phyloP scores from a whole-genome alignment of 768 basidiomycete genomes.

The Panellus pusillus region DNA sequence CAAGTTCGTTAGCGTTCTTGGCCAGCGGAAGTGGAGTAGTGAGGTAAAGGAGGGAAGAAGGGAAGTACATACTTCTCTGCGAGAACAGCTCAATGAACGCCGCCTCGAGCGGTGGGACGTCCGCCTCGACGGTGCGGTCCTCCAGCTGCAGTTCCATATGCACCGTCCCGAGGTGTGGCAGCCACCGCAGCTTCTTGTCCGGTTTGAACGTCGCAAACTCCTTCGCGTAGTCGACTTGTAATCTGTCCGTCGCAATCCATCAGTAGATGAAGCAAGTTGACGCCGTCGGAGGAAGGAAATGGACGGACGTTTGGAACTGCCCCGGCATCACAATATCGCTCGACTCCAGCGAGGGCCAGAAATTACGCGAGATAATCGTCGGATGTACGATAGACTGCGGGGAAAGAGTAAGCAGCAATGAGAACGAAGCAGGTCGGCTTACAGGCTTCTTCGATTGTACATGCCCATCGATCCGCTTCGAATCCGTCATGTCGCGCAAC shows the following conservation, averaged over 20 bases:
- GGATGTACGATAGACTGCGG: slow-evolving; percentile 75
- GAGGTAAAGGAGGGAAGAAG: neutral
- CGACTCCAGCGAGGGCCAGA: slow-evolving; percentile 88
- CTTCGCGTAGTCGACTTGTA: slow-evolving; percentile 74
- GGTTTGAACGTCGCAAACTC: slow-evolving; percentile 86
- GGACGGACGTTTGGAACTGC: slow-evolving; percentile 72
- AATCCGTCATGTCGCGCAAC: slow-evolving; percentile 96
- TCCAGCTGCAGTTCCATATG: slow-evolving; percentile 77
- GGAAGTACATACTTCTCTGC: slow-evolving; percentile 51
- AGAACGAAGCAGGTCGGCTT: slow-evolving; percentile 23
- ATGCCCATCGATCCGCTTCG: slow-evolving; percentile 84
- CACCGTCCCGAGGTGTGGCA: slow-evolving; percentile 87
- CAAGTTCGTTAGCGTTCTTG: neutral
- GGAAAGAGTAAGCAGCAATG: neutral
- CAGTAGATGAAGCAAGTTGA: neutral
- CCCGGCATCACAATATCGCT: slow-evolving; percentile 79
- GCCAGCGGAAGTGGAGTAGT: too few relatives aligned
- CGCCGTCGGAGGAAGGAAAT: slow-evolving; percentile 1
- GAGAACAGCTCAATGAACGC: slow-evolving; percentile 87
- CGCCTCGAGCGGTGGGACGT: slow-evolving; percentile 88
- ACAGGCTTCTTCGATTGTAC: slow-evolving; percentile 76
- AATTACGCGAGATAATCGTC: slow-evolving; percentile 88
- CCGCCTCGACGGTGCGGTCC: slow-evolving; percentile 73
- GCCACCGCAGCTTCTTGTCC: slow-evolving; percentile 87
- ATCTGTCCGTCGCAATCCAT: slow-evolving; percentile 36